A percentile compares a stretch with the other conserved stretches of the same genome.
Evolutionary conservation across 2,329 filamentous ascomycete species (phyloP).

Genomic region (Claviceps spartinae): DNA sequence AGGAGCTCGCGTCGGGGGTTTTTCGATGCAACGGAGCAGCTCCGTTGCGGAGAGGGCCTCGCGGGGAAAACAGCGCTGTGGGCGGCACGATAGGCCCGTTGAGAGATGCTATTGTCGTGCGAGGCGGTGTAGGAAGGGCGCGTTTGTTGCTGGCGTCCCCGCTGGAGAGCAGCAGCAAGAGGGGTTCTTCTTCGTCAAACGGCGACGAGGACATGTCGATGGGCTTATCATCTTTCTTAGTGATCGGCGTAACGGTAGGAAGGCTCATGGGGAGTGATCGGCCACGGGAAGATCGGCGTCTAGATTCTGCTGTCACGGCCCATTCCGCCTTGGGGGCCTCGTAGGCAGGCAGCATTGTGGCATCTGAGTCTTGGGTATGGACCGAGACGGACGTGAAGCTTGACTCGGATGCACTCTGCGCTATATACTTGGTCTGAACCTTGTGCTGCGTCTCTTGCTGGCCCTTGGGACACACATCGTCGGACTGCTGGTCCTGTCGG

Average conservation of each 20-base stretch:
- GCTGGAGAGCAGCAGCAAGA: conserved; percentile 18
- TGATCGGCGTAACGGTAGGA: background rate
- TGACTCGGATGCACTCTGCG: conserved; percentile 8
- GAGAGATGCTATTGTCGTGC: conserved; percentile 13
- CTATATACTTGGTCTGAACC: background rate
- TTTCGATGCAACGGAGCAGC: conserved; percentile 10
- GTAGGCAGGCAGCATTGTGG: conserved; percentile 7
- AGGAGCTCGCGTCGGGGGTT: conserved; percentile 15
- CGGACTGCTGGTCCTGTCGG: conserved; percentile 5
- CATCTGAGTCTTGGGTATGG: conserved; percentile 11
- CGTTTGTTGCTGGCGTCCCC: conserved; percentile 10
- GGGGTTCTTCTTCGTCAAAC: conserved; percentile 20
- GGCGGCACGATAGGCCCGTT: conserved; percentile 16
- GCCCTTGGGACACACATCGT: conserved; percentile 9
- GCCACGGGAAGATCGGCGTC: background rate
- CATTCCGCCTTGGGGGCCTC: conserved; percentile 8
- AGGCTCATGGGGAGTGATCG: conserved; percentile 7
- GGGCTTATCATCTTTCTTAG: background rate
- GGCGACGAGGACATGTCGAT: conserved; percentile 16
- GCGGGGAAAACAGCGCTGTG: conserved; percentile 16
- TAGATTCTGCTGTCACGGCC: background rate
- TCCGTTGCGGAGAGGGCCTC: conserved; percentile 8
- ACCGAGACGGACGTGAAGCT: conserved; percentile 16
- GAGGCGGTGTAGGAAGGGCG: conserved; percentile 18
- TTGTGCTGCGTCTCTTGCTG: background rate